Evolutionary conservation across 768 basidiomycete genomes (phyloP).

Genomic region (Galerina marginata): DNA sequence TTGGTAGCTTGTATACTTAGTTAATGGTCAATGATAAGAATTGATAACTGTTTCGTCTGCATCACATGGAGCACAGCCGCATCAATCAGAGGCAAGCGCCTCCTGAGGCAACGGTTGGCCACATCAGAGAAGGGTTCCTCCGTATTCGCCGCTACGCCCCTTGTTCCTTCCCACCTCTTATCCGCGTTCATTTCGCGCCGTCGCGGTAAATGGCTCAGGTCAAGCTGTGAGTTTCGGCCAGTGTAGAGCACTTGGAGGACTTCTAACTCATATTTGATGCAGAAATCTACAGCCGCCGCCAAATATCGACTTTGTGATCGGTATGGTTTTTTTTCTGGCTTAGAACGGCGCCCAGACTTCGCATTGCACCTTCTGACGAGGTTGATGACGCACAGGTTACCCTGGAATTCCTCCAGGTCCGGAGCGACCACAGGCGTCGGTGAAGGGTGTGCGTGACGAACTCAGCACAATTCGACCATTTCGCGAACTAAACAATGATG

Average conservation of each 20-base stretch:
- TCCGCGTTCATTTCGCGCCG: constrained; percentile 13
- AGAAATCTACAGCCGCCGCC: constrained; percentile 87
- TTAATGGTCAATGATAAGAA: constrained; percentile 7
- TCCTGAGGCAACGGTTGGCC: constrained; percentile 5
- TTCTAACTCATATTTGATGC: background rate
- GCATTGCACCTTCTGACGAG: constrained; percentile 8
- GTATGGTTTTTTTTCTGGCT: constrained; percentile 41
- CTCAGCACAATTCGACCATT: background rate
- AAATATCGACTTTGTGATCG: constrained; percentile 88
- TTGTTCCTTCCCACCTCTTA: constrained; percentile 27
- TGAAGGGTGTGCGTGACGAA: constrained; percentile 74
- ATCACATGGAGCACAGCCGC: constrained; percentile 12
- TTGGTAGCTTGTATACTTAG: background rate
- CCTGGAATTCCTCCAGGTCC: constrained; percentile 84
- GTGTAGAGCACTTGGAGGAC: too few relatives aligned
- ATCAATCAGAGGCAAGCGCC: constrained; percentile 1
- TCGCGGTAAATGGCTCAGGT: constrained; percentile 38
- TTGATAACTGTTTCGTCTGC: constrained; percentile 2
- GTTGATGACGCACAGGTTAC: constrained; percentile 54
- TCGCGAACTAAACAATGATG: background rate
- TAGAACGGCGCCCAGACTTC: background rate
- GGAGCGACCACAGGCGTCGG: constrained; percentile 81
- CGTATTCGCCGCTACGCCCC: constrained; percentile 9
- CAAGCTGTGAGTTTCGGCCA: constrained; percentile 34
- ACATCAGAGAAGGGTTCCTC: background rate